Percentiles rank a stretch among this genome's conserved stretches.
These are phyloP conservation scores for Cichorium intybus DNA, from an alignment of 140 eudicot genomes.

Conservation along the genomic window DNA sequence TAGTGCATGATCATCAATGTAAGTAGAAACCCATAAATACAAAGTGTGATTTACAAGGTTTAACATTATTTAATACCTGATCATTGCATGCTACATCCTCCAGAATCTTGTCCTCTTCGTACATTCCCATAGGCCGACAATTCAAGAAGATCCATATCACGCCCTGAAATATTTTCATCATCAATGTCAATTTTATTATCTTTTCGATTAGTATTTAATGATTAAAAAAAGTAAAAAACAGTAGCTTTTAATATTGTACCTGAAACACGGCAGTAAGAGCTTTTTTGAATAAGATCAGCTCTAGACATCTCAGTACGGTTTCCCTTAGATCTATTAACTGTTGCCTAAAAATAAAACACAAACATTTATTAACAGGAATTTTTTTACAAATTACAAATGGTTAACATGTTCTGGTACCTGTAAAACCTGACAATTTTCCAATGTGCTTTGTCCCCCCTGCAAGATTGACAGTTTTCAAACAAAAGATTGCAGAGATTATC, in stretches of 20 bases:
- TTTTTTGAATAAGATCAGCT: conserved; percentile 68
- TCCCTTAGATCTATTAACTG: conserved; percentile 71
- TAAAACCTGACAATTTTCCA: conserved; percentile 76
- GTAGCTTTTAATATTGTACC: conserved; percentile 34
- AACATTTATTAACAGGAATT: neutral
- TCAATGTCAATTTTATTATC: neutral
- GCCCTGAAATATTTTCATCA: conserved; percentile 40
- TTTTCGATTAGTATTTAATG: neutral
- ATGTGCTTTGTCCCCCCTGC: conserved; percentile 79
- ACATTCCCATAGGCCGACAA: conserved; percentile 83
- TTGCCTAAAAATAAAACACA: conserved; percentile 39
- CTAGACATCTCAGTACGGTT: conserved; percentile 58
- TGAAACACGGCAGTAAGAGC: conserved; percentile 78
- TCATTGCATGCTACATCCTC: conserved; percentile 73
- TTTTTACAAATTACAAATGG: neutral
- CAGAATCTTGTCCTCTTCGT: conserved; percentile 66
- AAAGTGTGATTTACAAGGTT: too few relatives aligned
- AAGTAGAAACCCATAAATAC: too few relatives aligned
- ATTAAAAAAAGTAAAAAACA: neutral
- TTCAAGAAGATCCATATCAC: conserved; percentile 84
- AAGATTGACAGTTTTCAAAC: conserved; percentile 14
- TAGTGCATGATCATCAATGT: neutral
- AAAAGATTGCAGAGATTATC: neutral
- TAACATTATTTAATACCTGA: conserved; percentile 8
- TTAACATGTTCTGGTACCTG: conserved; percentile 38